Base-by-base conservation (phyloP, 2,329 filamentous ascomycete species). In the Pyrenochaeta sp. region DNA sequence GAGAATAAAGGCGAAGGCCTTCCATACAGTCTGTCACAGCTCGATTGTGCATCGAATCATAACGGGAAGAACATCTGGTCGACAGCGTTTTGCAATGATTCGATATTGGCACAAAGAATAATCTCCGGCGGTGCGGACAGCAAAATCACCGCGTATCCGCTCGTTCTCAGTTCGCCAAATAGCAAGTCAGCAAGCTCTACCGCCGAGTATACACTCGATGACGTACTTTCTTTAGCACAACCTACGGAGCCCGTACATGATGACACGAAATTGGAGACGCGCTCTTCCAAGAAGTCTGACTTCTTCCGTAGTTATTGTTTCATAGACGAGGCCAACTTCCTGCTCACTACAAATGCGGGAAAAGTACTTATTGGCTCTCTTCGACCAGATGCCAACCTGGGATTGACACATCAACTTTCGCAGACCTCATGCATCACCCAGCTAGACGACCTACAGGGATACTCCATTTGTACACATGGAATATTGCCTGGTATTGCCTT, bases 1-100 rank as follows among this genome's bases (percentile, higher is more conserved):
- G 35, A 21, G 7, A 27, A 14, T 6, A 24, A 41, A 15, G 42
- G 34, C 26, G 6, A 30, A 21, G 21, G 5, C 14, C 40, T 46
- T 6, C 43, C 27, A 47, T 71, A 51, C 32, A 69, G 55, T 5
- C 66, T 90, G 29, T 69, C 69, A 9, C 80, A 88, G 36, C 63
- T 78, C 2, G 74, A 78, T 2, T 83, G 80, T 6, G 81, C 83
- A 35, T 77, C 81, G 3, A 81, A 84, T 47, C 92, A 97, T 65
- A 79, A 77, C 22, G 94, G 94, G 6, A 99, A 96, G 70, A 91
- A 96, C 64, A 85, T 97, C 6, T 97, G 93, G 92, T 86, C 91
- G 0, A 38, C 60, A 44, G 37, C 49, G 7, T 40, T 63, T 2
- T 49, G 38, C 13, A 21, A 29, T 8, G 23, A 35, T 22, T 9